Evolutionary conservation across 2,329 filamentous ascomycete species (phyloP), one percentile per base, ranked within the genome.

Genomic region (Colletotrichum sp.): DNA sequence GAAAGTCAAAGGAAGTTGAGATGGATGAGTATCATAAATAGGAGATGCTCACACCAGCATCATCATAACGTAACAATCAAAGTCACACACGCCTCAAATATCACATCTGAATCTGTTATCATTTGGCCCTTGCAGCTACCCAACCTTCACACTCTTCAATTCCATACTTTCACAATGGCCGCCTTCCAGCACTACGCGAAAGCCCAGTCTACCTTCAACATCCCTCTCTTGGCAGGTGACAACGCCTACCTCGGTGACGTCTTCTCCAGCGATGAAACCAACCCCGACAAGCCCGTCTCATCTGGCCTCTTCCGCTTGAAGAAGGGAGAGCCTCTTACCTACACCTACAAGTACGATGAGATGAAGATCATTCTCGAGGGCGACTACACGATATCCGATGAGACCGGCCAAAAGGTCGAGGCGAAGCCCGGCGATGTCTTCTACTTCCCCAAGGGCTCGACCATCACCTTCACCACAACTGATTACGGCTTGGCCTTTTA

Each of bases 311-410:
- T 93, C 86, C 89, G 92, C 15, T 87, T 94, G 13, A 92, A 93
- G 80, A 92, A 93, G 79, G 92, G 93, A 79, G 91, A 91, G 5
- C 91, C 92, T 3, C 88, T 95, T 21, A 91, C 92, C 10, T 94
- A 94, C 86, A 91, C 89, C 36, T 94, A 94, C 84, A 91, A 88
- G 55, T 94, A 94, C 84, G 90, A 94, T 80, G 93, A 94, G 86
- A 93, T 93, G 90, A 94, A 94, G 87, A 93, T 94, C 81, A 92
- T 95, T 78, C 84, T 94, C 12, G 92, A 94, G 79, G 93, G 93
- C 16, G 88, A 90, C 78, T 93, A 92, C 80, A 89, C 91, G 77
- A 93, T 94, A 80, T 87, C 86, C 34, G 93, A 94, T 78, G 90
- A 90, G 82, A 90, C 90, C 3, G 93, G 92, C 49, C 85, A 88